A percentile compares a stretch with the other conserved stretches of the same genome.
These are phyloP conservation scores for Candida berthetii DNA, from an alignment of 805 yeast species.

Conservation along the genomic window DNA sequence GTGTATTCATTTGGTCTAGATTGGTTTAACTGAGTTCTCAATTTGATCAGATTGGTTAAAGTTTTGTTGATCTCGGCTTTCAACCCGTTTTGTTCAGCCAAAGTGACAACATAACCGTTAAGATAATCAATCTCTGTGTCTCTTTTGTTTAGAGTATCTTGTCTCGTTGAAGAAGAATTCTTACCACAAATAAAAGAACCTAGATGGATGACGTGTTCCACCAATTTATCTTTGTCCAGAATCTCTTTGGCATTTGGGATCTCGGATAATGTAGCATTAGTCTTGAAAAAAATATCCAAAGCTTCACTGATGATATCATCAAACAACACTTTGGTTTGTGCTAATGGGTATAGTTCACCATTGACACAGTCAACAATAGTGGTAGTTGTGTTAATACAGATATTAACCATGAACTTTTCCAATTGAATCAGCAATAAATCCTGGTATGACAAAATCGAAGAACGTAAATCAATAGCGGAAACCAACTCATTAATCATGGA, in stretches of 20 bases:
- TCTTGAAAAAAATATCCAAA: constrained; percentile 21
- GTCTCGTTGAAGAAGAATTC: constrained; percentile 49
- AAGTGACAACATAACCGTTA: constrained; percentile 67
- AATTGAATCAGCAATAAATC: constrained; percentile 55
- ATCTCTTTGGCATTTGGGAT: constrained; percentile 12
- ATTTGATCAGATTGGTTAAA: constrained; percentile 25
- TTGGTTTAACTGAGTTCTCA: constrained; percentile 24
- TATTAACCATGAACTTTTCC: constrained; percentile 73
- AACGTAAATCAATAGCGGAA: constrained; percentile 20
- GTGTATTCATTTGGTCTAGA: constrained; percentile 11
- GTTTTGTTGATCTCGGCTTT: constrained; percentile 26
- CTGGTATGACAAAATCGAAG: constrained; percentile 31
- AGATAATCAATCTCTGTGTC: constrained; percentile 77
- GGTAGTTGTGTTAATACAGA: constrained; percentile 80
- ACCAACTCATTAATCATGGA: constrained; percentile 22
- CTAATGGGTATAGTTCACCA: constrained; percentile 59
- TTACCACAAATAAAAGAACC: constrained; percentile 42
- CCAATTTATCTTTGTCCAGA: constrained; percentile 26
- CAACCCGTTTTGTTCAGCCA: constrained; percentile 41
- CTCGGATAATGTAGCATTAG: constrained; percentile 22
- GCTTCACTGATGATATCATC: constrained; percentile 27
- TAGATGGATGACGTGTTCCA: constrained; percentile 27
- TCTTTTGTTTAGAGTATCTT: constrained; percentile 46
- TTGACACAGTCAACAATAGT: constrained; percentile 73
- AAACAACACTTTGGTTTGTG: constrained; percentile 31